phyloP scores from a whole-genome alignment of 495 filamentous ascomycete genomes.

The Hypoxylon trugodes region DNA sequence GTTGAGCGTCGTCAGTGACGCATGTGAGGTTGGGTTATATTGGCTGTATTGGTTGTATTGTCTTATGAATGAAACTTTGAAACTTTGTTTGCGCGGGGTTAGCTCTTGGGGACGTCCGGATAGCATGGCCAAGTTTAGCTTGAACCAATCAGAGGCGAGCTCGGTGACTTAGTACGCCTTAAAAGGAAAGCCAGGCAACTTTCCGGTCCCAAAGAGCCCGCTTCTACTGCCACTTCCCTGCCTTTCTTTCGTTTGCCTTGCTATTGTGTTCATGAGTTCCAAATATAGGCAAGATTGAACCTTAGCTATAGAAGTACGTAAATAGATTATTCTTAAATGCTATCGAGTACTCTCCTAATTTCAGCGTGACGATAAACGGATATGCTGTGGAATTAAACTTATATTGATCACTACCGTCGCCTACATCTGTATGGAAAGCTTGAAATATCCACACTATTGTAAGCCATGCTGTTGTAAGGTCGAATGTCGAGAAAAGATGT shows the following conservation, averaged over 20 bases:
- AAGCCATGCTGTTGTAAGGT: too few relatives aligned
- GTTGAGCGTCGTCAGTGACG: slow-evolving; percentile 28
- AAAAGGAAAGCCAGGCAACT: slow-evolving; percentile 6
- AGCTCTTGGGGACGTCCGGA: slow-evolving; percentile 37
- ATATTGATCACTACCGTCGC: too few relatives aligned
- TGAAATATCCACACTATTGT: slow-evolving; percentile 1
- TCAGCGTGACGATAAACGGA: background rate
- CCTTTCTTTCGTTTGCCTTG: background rate
- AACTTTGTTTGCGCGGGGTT: slow-evolving; percentile 29
- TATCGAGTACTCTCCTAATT: background rate
- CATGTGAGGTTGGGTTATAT: slow-evolving; percentile 14
- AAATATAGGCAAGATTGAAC: slow-evolving; percentile 23
- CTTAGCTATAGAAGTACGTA: too few relatives aligned
- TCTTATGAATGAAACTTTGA: slow-evolving; percentile 15
- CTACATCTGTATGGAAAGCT: too few relatives aligned
- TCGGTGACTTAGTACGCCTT: slow-evolving; percentile 13
- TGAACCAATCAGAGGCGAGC: slow-evolving; percentile 23
- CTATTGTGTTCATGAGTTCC: background rate
- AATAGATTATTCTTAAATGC: slow-evolving; percentile 1
- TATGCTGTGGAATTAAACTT: slow-evolving; percentile 2
- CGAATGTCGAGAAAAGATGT: too few relatives aligned
- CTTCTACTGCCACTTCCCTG: background rate
- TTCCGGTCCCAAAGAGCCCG: slow-evolving; percentile 22
- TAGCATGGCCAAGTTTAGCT: slow-evolving; percentile 13
- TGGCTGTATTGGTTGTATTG: background rate